phyloP scores from a whole-genome alignment of 352 stramenopile species.

The Phytophthora litchii region DNA sequence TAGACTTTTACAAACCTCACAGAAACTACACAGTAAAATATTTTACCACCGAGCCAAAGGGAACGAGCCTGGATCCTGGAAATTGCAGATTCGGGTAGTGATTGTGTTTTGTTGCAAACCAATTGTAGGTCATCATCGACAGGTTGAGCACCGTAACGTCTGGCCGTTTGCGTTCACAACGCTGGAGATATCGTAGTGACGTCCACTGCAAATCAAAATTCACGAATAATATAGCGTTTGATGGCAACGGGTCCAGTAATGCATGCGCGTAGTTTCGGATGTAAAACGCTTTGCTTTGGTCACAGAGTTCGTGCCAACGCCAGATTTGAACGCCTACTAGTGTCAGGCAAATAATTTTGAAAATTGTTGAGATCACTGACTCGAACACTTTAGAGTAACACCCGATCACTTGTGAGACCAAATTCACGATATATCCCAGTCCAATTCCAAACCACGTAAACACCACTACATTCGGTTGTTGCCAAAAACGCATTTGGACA shows the following conservation, averaged over 20 bases:
- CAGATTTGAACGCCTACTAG: conserved; percentile 40
- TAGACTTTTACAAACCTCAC: not conserved
- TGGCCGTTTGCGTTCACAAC: conserved; percentile 71
- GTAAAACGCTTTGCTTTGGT: conserved; percentile 63
- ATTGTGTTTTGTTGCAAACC: conserved; percentile 74
- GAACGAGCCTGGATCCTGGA: conserved; percentile 54
- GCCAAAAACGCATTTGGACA: conserved; percentile 95
- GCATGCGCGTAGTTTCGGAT: conserved; percentile 88
- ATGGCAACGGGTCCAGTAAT: conserved; percentile 85
- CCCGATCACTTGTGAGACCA: conserved; percentile 3
- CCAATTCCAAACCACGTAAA: conserved; percentile 87
- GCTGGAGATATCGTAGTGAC: conserved; percentile 89
- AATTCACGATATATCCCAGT: conserved; percentile 41
- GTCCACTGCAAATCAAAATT: conserved; percentile 95
- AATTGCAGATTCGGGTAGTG: conserved; percentile 77
- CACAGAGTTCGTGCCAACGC: conserved; percentile 49
- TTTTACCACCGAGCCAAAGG: conserved; percentile 40
- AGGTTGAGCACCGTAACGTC: conserved; percentile 91
- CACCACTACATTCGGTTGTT: conserved; percentile 92
- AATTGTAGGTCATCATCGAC: conserved; percentile 91
- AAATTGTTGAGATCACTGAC: not conserved
- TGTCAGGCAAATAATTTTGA: conserved; percentile 21
- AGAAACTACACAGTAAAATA: not conserved
- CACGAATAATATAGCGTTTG: conserved; percentile 84
- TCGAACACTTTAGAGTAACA: not conserved